Percentiles rank a stretch among this genome's conserved stretches.
Conservation (phyloP, 257 asterid species). For the Nicotiana tomentosiformis region DNA sequence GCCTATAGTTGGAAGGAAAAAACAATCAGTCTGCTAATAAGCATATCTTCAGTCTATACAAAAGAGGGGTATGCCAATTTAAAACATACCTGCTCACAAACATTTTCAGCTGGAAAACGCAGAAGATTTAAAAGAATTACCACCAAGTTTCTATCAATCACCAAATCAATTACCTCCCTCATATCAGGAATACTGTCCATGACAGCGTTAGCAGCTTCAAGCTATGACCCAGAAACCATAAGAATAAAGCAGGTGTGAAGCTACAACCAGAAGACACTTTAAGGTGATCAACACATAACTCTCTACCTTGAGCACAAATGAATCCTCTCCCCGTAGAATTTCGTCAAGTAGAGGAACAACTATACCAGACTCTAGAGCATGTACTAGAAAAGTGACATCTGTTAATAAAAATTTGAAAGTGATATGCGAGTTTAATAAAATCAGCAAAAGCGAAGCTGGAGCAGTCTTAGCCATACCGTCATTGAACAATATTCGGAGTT, state of each 20-base stretch:
- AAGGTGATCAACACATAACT: background rate
- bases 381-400: background rate
- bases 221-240: conserved; percentile 27
- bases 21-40: no score
- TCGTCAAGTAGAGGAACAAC: background rate
- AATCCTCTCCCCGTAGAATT: background rate
- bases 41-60: background rate
- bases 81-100: background rate
- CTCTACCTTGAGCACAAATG: background rate
- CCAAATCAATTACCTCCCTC: background rate
- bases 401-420: background rate
- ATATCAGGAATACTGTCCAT: background rate
- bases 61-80: background rate
- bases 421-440: background rate
- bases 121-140: background rate
- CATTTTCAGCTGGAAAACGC: background rate
- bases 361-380: background rate
- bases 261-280: background rate
- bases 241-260: conserved; percentile 1
- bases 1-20: background rate
- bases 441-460: background rate
- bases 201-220: conserved; percentile 80
- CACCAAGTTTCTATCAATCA: background rate
- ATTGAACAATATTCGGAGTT: background rate
- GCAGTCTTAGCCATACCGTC: background rate